A percentile compares a stretch with the other conserved stretches of the same genome.
Evolutionary conservation across 495 filamentous ascomycete genomes (phyloP).

Genomic region (Aspergillus cavernicola): DNA sequence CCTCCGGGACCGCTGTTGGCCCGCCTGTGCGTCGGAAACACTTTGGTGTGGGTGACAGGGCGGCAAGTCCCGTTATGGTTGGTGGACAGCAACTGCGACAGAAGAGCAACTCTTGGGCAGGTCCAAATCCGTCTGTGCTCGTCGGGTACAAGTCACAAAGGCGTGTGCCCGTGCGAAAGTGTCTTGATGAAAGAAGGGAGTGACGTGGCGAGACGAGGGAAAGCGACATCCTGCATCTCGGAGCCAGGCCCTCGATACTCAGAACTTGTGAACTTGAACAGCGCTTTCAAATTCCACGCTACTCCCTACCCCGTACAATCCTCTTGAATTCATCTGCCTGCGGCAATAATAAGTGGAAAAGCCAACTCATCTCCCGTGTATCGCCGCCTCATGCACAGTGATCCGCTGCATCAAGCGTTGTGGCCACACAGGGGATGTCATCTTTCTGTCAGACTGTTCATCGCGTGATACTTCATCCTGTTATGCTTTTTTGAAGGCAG

Average conservation of each 20-base stretch:
- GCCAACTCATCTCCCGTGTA: neutral
- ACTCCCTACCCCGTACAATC: neutral
- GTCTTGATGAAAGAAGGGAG: conserved; percentile 5
- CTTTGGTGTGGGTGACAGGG: conserved; percentile 12
- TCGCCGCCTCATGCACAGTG: neutral
- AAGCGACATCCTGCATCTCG: neutral
- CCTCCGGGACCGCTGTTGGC: conserved; percentile 8
- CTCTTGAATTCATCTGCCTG: neutral
- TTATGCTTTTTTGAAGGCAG: neutral
- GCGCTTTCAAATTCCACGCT: too few species aligned
- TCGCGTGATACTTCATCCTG: conserved; percentile 5
- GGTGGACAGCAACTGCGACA: conserved; percentile 10
- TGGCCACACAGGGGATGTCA: neutral
- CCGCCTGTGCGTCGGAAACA: conserved; percentile 12
- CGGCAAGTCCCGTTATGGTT: conserved; percentile 11
- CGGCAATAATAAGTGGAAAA: neutral
- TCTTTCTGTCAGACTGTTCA: conserved; percentile 8
- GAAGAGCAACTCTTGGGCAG: conserved; percentile 4
- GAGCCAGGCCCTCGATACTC: neutral
- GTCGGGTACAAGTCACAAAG: conserved; percentile 18
- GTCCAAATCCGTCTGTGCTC: conserved; percentile 18
- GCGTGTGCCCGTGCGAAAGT: conserved; percentile 4
- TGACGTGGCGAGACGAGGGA: conserved; percentile 22
- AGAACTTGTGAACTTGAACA: too few species aligned
- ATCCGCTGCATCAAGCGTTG: conserved; percentile 1